These are phyloP conservation scores for Dactylis glomerata DNA, from an alignment of 176 grass and related monocot genomes.

Conservation along the genomic window DNA sequence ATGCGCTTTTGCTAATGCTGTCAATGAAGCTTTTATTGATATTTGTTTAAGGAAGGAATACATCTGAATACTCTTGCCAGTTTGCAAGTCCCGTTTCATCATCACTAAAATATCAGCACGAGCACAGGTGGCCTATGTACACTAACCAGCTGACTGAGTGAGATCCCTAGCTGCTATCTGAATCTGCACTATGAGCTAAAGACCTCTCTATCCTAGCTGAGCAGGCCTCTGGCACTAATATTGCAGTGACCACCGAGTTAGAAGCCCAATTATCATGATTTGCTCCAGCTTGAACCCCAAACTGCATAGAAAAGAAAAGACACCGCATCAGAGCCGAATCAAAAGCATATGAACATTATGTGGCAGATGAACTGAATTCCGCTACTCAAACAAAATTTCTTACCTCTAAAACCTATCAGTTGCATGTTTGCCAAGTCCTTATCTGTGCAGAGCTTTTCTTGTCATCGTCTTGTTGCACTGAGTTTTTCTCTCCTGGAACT, in stretches of 20 bases:
- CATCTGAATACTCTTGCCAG: neutral
- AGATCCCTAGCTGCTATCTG: constrained; percentile 2
- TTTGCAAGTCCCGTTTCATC: neutral
- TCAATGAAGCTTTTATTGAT: constrained; percentile 40
- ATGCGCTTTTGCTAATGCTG: too few relatives aligned
- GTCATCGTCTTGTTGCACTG: constrained; percentile 13
- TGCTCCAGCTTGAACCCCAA: constrained; percentile 32
- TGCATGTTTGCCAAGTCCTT: constrained; percentile 42
- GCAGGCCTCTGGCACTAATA: constrained; percentile 63
- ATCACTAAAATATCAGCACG: constrained; percentile 22
- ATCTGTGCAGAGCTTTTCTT: constrained; percentile 9
- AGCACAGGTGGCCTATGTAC: constrained; percentile 31
- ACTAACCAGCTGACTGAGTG: neutral
- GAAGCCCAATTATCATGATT: constrained; percentile 23
- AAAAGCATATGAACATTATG: neutral
- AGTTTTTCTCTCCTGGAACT: neutral
- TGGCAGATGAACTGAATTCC: neutral
- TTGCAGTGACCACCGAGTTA: constrained; percentile 53
- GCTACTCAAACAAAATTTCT: neutral
- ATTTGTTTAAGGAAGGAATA: constrained; percentile 30
- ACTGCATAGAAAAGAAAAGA: neutral
- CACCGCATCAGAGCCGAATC: neutral
- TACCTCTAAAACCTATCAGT: constrained; percentile 32
- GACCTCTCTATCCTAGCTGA: constrained; percentile 19
- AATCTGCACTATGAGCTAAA: neutral